A percentile compares a stretch with the other conserved stretches of the same genome.
These are phyloP conservation scores for Cryptococcus sp. DNA, from an alignment of 1,284 basidiomycete species.

Conservation along the genomic window DNA sequence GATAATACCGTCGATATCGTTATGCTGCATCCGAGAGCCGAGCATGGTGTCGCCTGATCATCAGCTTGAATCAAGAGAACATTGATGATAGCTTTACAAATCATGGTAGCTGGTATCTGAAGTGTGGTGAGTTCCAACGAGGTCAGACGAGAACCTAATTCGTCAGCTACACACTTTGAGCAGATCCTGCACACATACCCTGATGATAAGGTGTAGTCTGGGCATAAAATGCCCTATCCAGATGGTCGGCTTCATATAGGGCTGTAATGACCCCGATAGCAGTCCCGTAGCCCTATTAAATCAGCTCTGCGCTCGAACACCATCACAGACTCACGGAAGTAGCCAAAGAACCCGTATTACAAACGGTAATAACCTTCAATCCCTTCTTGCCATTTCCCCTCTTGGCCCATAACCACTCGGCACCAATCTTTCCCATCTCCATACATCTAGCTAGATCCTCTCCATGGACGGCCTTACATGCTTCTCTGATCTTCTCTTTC, in stretches of 20 bases:
- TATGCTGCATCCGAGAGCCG: conserved; percentile 81
- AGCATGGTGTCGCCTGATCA: conserved; percentile 75
- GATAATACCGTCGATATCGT: conserved; percentile 76
- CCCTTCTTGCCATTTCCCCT: conserved; percentile 50
- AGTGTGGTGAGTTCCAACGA: conserved; percentile 79
- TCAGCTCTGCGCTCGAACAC: neutral
- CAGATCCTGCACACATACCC: conserved; percentile 50
- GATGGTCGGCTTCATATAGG: conserved; percentile 68
- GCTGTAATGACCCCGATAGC: conserved; percentile 89
- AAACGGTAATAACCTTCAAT: conserved; percentile 84
- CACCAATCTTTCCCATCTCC: conserved; percentile 73
- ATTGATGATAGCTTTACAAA: conserved; percentile 52
- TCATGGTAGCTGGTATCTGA: conserved; percentile 79
- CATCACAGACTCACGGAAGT: conserved; percentile 63
- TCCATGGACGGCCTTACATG: conserved; percentile 58
- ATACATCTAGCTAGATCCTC: conserved; percentile 82
- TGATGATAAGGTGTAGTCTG: conserved; percentile 90
- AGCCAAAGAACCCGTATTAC: conserved; percentile 88
- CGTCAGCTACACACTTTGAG: conserved; percentile 2
- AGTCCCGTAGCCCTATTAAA: conserved; percentile 77
- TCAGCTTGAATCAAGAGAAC: neutral
- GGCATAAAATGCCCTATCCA: conserved; percentile 79
- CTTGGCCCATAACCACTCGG: conserved; percentile 70
- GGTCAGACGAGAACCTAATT: conserved; percentile 62
- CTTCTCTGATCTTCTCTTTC: conserved; percentile 57